Conservation (phyloP, 768 basidiomycete genomes). For the Naganishia friedmannii region DNA sequence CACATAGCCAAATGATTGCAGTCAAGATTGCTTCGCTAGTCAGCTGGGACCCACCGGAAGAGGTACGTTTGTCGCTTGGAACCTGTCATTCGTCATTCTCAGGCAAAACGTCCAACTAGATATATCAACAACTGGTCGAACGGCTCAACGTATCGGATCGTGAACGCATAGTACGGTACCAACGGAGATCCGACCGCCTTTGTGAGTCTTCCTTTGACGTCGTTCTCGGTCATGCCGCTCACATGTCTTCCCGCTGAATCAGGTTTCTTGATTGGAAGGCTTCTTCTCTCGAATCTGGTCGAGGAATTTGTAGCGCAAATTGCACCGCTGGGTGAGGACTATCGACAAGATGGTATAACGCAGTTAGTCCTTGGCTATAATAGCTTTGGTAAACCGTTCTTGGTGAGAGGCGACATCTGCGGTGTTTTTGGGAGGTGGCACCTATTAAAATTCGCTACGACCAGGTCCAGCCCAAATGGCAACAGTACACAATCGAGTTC, state of each 20-base stretch:
- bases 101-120: background rate
- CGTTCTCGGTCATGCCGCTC: no score
- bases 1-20: background rate
- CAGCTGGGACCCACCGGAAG: slow-evolving; percentile 2
- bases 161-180: background rate
- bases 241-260: background rate
- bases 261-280: slow-evolving; percentile 14
- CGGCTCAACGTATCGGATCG: background rate
- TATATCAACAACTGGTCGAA: slow-evolving; percentile 5
- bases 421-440: no score
- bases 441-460: no score
- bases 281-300: background rate
- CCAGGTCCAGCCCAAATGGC: background rate
- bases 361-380: background rate
- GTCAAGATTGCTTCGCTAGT: background rate
- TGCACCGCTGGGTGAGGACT: background rate
- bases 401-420: background rate
- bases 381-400: background rate
- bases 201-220: background rate
- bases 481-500: background rate
- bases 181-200: background rate
- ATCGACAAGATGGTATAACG: background rate
- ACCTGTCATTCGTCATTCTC: background rate
- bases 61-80: background rate
- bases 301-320: background rate